Base-by-base conservation (phyloP, 805 yeast genomes). In the Kodamaea restingae region DNA sequence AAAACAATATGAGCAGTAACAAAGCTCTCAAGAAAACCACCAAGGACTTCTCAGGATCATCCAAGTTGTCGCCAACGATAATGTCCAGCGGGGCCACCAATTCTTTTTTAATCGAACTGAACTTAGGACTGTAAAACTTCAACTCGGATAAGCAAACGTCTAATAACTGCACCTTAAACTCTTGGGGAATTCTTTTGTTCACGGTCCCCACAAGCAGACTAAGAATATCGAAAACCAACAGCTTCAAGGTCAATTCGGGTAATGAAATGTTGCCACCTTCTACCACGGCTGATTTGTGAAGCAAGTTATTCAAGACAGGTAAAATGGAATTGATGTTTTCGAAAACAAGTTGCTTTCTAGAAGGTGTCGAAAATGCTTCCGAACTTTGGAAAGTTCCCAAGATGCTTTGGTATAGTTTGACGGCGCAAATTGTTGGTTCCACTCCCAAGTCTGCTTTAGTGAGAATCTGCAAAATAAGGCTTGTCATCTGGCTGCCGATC, bases 401-500 rank as follows among this genome's bases (percentile, higher is more conserved):
- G 15, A 83, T 73, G 2, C 76, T 65, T 35, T 71, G 70, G 49
- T 82, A 73, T 20, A 85, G 57, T 22, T 67, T 65, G 4, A 78
- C 60, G 2, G 80, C 75, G 15, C 70, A 67, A 2, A 71, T 55
- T 48, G 74, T 75, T 8, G 75, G 60, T 9, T 65, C 71, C 1
- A 64, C 36, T n/a, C 50, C 43, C 9, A 63, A 40, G 7, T 55
- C 45, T 0, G 56, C 42, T 17, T 55, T 55, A 17, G 51, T 38
- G 21, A 79, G 52, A 20, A 80, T 51, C 31, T 55, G 54, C 28
- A 70, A 60, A 38, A 84, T 70, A 27, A 78, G 75, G 22, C 67
- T 58, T 28, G 80, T 64, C 0, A 85, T 70, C 30, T 69, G 68
- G 14, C 56, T 45, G 2, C 90, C 91, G 30, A 82, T 71, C 2